Evolutionary conservation across 148 eudicot species (phyloP).

Genomic region (Persicaria maculosa): DNA sequence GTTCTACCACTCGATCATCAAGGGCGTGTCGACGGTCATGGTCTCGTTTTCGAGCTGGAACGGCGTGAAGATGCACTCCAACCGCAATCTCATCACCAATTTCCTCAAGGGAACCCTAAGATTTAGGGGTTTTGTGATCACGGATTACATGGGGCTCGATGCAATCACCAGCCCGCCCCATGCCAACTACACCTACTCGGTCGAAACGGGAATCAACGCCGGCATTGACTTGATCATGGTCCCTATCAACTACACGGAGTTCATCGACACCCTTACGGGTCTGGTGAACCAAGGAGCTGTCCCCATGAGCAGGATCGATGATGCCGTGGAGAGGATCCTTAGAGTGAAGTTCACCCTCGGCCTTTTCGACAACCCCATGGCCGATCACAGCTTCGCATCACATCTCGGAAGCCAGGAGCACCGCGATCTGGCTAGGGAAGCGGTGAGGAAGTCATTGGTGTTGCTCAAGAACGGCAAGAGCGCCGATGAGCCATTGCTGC

Average conservation of each 20-base stretch:
- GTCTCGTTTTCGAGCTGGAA: conserved; percentile 30
- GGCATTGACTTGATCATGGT: conserved; percentile 29
- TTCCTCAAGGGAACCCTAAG: conserved; percentile 26
- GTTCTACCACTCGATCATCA: conserved; percentile 20
- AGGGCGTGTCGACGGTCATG: conserved; percentile 31
- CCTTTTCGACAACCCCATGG: conserved; percentile 23
- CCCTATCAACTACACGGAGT: conserved; percentile 18
- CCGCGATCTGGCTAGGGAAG: conserved; percentile 32
- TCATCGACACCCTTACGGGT: conserved; percentile 15
- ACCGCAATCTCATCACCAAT: conserved; percentile 24
- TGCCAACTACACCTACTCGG: conserved; percentile 21
- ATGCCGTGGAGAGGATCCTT: conserved; percentile 24
- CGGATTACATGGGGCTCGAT: conserved; percentile 25
- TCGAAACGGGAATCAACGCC: conserved; percentile 15
- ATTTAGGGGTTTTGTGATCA: conserved; percentile 29
- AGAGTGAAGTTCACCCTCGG: conserved; percentile 22
- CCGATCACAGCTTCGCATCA: conserved; percentile 20
- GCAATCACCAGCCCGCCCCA: conserved; percentile 22
- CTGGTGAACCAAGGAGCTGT: conserved; percentile 17
- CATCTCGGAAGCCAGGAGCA: conserved; percentile 30
- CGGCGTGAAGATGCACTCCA: conserved; percentile 29
- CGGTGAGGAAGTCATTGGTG: conserved; percentile 29
- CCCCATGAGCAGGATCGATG: conserved; percentile 23
- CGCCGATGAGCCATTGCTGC: conserved; percentile 24
- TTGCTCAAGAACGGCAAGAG: conserved; percentile 28